Conservation (phyloP, 2,329 filamentous ascomycete genomes). For the Exophiala xenobiotica region DNA sequence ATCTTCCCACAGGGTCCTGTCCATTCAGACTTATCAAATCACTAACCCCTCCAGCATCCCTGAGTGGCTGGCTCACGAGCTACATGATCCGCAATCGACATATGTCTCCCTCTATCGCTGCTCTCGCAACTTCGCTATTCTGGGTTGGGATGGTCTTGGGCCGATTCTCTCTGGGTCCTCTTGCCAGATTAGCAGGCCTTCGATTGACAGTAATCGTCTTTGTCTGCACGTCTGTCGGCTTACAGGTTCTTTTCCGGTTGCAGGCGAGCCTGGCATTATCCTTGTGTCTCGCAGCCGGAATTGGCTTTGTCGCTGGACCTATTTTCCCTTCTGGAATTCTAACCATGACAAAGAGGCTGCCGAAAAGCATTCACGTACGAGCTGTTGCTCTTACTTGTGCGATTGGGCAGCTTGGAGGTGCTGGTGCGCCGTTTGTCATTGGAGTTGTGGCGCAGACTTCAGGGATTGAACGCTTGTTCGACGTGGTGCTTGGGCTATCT, state of each 20-base stretch:
- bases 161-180: slow-evolving; percentile 35
- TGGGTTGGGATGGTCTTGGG: slow-evolving; percentile 48
- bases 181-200: slow-evolving; percentile 36
- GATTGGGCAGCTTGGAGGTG: slow-evolving; percentile 47
- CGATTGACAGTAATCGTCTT: not conserved
- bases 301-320: slow-evolving; percentile 45
- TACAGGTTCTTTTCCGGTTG: slow-evolving; percentile 13
- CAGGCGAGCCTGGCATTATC: slow-evolving; percentile 29
- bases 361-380: slow-evolving; percentile 42
- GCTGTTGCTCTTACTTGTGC: slow-evolving; percentile 48
- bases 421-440: slow-evolving; percentile 45
- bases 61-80: slow-evolving; percentile 49
- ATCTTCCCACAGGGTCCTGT: not conserved
- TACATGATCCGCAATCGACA: slow-evolving; percentile 46
- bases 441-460: slow-evolving; percentile 32
- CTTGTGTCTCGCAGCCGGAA: slow-evolving; percentile 34
- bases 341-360: slow-evolving; percentile 39
- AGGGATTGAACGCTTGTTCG: slow-evolving; percentile 17
- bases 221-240: slow-evolving; percentile 31
- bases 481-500: slow-evolving; percentile 12
- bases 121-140: slow-evolving; percentile 45
- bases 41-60: slow-evolving; percentile 32
- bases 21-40: slow-evolving; percentile 7
- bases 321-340: slow-evolving; percentile 46
- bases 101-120: slow-evolving; percentile 38